phyloP scores from a whole-genome alignment of 805 yeast genomes.

The Geotrichum ghanense region DNA sequence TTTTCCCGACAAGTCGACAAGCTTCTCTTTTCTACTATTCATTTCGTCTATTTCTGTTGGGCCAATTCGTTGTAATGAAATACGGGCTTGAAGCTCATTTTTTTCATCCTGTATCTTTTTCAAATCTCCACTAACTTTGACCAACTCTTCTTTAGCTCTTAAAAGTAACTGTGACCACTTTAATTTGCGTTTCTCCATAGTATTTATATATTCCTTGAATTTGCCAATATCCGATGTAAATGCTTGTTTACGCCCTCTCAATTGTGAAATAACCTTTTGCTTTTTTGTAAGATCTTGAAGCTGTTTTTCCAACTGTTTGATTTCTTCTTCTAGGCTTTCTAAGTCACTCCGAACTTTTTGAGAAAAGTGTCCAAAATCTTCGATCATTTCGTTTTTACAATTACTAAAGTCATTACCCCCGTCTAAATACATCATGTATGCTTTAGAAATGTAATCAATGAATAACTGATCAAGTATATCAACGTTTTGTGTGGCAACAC shows the following conservation, averaged over 20 bases:
- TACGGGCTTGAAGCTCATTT: slow-evolving; percentile 32
- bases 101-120: slow-evolving; percentile 28
- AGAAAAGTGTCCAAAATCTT: slow-evolving; percentile 41
- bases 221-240: slow-evolving; percentile 59
- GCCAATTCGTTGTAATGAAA: slow-evolving; percentile 47
- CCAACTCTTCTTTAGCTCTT: slow-evolving; percentile 47
- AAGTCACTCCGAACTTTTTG: slow-evolving; percentile 38
- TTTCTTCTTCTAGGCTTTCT: slow-evolving; percentile 31
- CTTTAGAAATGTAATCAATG: slow-evolving; percentile 48
- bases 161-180: slow-evolving; percentile 53
- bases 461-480: slow-evolving; percentile 38
- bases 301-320: slow-evolving; percentile 29
- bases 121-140: slow-evolving; percentile 32
- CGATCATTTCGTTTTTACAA: slow-evolving; percentile 43
- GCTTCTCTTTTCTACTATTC: slow-evolving; percentile 47
- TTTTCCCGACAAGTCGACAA: slow-evolving; percentile 42
- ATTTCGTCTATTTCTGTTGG: slow-evolving; percentile 52
- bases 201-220: slow-evolving; percentile 59
- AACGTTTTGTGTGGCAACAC: slow-evolving; percentile 25
- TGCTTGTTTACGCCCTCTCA: slow-evolving; percentile 48
- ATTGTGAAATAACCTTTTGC: slow-evolving; percentile 36
- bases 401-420: slow-evolving; percentile 51
- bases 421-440: slow-evolving; percentile 56
- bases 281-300: slow-evolving; percentile 34
- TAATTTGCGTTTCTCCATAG: slow-evolving; percentile 49